Conservation (phyloP, 164 flowering plant species). For the Aristolochia californica region DNA sequence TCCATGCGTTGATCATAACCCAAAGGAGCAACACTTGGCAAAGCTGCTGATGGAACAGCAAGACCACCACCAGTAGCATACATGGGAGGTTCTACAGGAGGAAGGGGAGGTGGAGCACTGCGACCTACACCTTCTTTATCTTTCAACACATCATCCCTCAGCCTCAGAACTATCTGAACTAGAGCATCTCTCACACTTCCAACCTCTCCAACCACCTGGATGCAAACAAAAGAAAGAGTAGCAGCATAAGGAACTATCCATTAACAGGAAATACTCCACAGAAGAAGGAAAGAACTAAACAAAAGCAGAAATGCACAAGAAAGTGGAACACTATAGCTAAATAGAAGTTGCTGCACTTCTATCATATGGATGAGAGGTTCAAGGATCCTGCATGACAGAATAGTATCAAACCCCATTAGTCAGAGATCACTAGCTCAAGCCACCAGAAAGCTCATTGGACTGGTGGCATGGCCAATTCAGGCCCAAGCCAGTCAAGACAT, state of each 20-base stretch:
- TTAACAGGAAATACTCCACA: no score
- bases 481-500: no score
- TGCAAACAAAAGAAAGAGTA: neutral
- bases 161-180: slow-evolving; percentile 78
- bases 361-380: no score
- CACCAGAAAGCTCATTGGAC: no score
- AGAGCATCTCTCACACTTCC: slow-evolving; percentile 79
- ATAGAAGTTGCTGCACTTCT: no score
- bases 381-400: no score
- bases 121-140: slow-evolving; percentile 42
- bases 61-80: slow-evolving; percentile 14
- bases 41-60: slow-evolving; percentile 31
- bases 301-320: neutral
- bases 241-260: neutral
- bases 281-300: neutral
- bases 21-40: slow-evolving; percentile 43
- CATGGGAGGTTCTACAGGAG: slow-evolving; percentile 23
- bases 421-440: no score
- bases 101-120: slow-evolving; percentile 38
- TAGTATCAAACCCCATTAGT: no score
- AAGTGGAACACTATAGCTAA: neutral
- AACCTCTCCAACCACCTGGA: slow-evolving; percentile 66
- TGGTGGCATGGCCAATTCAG: no score
- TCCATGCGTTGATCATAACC: slow-evolving; percentile 68
- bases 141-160: slow-evolving; percentile 75